Base-by-base conservation (phyloP, 495 filamentous ascomycete species). In the Neurospora discreta region DNA sequence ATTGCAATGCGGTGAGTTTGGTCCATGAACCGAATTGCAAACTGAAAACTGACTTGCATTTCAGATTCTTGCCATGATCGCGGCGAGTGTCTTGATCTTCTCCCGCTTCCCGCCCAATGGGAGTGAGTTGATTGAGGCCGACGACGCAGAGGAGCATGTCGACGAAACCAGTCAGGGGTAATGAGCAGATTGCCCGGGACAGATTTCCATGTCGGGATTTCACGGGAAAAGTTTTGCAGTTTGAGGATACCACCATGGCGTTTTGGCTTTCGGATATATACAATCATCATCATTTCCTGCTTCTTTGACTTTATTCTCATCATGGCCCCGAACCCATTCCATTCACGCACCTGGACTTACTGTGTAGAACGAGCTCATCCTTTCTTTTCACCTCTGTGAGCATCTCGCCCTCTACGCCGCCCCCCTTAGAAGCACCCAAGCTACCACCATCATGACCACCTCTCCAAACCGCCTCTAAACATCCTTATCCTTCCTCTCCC, bases 1-100 rank as follows among this genome's bases (percentile, higher is more conserved):
- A 83, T 69, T 84, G 80, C 71, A 89, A 89, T 72, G 85, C 84
- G 1, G 86, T 83, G 71, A 76, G 83, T 82, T 38, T 23, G n/a
- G 5, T 30, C n/a, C 20, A 68, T 73, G 40, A 69, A 39, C 18
- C 3, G 3, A 38, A 5, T 15, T 69, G 5, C 5, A 33, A 26
- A n/a, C 16, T 18, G 41, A n/a, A n/a, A 16, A 40, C 69, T 75
- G 43, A 73, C 44, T 0, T 23, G 3, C 5, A 9, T 7, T 15
- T 5, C 33, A 84, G 82, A 81, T 77, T 5, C 76, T 85, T 71
- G 85, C 86, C 30, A 73, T 86, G 0, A 38, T 87, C 16, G 86
- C 84, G 3, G 82, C 84, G 43, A 68, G 75, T 9, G 79, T 87
- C 4, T 73, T 88, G 43, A 77, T 86, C 11, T 75, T 86, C 33